Conservation (phyloP, 352 stramenopile genomes). For the Pythium phragmiticola region DNA sequence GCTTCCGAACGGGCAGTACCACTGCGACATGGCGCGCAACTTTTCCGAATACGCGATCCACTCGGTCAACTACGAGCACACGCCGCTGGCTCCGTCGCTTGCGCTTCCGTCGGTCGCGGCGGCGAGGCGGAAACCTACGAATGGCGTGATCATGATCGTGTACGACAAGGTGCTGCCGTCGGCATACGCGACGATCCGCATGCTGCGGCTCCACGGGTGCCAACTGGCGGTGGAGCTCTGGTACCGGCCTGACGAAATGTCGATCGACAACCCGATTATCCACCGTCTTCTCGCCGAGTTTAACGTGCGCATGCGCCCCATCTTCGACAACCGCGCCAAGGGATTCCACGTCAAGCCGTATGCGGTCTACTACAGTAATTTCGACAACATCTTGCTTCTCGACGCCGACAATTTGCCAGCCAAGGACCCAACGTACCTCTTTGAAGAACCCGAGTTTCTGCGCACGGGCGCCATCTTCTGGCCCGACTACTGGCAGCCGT, state of each 20-base stretch:
- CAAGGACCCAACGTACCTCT: conserved; percentile 83
- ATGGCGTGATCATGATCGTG: conserved; percentile 83
- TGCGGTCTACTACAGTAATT: conserved; percentile 85
- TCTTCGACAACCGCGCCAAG: conserved; percentile 71
- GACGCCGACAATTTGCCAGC: conserved; percentile 82
- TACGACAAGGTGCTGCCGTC: conserved; percentile 80
- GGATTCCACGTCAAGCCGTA: conserved; percentile 85
- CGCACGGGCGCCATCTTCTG: conserved; percentile 81
- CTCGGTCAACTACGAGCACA: conserved; percentile 68
- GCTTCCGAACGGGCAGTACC: conserved; percentile 67
- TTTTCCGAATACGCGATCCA: conserved; percentile 84
- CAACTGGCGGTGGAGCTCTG: conserved; percentile 81
- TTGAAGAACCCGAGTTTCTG: conserved; percentile 75
- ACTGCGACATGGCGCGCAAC: conserved; percentile 75
- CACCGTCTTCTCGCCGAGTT: conserved; percentile 63
- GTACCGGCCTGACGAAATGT: conserved; percentile 86
- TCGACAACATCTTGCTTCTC: conserved; percentile 80
- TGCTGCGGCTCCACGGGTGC: conserved; percentile 76
- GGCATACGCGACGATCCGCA: conserved; percentile 75
- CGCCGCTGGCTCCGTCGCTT: conserved; percentile 67
- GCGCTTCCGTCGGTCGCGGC: conserved; percentile 43
- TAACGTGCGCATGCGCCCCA: conserved; percentile 76
- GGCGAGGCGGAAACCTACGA: conserved; percentile 51
- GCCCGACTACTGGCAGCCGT: conserved; percentile 82
- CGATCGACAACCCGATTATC: conserved; percentile 77